Evolutionary conservation across 495 filamentous ascomycete genomes (phyloP).

Genomic region (Hamigera avellanea): DNA sequence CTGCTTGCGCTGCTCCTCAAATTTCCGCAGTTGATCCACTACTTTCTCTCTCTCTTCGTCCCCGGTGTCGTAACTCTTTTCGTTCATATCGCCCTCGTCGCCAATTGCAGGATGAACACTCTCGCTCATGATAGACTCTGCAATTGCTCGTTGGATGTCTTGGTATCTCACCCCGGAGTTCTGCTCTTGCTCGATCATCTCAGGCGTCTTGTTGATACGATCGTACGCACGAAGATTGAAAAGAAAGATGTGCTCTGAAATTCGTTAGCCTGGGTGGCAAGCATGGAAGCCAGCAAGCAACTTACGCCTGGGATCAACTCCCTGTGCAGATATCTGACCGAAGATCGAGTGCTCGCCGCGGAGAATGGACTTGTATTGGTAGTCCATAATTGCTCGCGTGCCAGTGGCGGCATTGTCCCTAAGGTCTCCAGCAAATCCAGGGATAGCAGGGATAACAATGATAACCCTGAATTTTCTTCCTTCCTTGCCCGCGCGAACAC

Average conservation of each 20-base stretch:
- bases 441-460: constrained; percentile 78
- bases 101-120: constrained; percentile 51
- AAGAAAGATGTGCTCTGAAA: constrained; percentile 62
- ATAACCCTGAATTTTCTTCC: constrained; percentile 85
- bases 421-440: constrained; percentile 88
- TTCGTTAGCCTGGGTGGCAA: constrained; percentile 1
- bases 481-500: constrained; percentile 70
- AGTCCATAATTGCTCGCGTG: constrained; percentile 94
- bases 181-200: constrained; percentile 57
- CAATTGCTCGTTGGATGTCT: constrained; percentile 75
- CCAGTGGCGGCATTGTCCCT: constrained; percentile 70
- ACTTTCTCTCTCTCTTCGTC: constrained; percentile 26
- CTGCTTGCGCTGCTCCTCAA: constrained; percentile 44
- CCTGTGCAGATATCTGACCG: constrained; percentile 61
- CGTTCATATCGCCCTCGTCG: constrained; percentile 34
- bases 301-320: constrained; percentile 56
- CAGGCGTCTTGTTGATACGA: constrained; percentile 69
- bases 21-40: constrained; percentile 47
- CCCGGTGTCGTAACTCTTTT: constrained; percentile 24
- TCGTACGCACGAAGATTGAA: constrained; percentile 91
- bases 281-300: background rate
- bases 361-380: constrained; percentile 92
- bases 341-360: constrained; percentile 87
- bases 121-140: constrained; percentile 72
- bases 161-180: constrained; percentile 71